Evolutionary conservation across 1,284 basidiomycete genomes (phyloP).

Genomic region (Mrakiaceae sp.): DNA sequence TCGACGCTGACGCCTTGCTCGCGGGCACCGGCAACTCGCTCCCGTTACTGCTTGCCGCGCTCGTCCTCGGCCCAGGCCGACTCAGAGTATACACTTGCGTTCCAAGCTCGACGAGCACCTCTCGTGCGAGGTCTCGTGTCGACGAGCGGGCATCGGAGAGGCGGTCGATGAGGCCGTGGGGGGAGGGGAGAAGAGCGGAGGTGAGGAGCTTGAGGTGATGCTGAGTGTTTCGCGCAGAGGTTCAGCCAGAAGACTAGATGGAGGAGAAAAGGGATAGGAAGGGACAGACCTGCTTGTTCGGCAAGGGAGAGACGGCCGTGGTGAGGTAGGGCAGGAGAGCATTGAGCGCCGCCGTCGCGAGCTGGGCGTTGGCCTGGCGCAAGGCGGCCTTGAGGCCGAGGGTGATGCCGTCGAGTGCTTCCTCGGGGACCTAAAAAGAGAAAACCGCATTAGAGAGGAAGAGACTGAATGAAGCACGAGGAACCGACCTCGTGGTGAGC

Average conservation of each 20-base stretch:
- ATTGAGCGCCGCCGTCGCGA: background rate
- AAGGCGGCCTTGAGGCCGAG: constrained; percentile 3
- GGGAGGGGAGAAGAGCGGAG: background rate
- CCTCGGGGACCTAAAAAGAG: background rate
- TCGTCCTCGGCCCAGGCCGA: background rate
- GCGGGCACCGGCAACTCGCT: background rate
- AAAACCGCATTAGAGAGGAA: background rate
- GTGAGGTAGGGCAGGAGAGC: background rate
- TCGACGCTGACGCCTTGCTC: no score
- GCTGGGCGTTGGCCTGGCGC: constrained; percentile 3
- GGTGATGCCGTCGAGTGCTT: background rate
- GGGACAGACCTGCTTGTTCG: background rate
- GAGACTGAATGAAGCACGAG: no score
- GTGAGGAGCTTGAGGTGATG: background rate
- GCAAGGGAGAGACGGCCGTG: background rate
- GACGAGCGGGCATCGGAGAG: background rate
- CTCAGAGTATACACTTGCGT: background rate
- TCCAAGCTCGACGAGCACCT: constrained; percentile 1
- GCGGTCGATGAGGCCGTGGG: constrained; percentile 5
- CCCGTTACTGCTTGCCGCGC: background rate
- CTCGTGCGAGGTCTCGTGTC: background rate
- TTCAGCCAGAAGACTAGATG: no score
- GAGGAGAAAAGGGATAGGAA: background rate
- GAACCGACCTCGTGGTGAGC: no score
- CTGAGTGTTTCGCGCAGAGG: background rate